Base-by-base conservation (phyloP, 176 grass and related monocot genomes). In the Chrysopogon serrulatus region DNA sequence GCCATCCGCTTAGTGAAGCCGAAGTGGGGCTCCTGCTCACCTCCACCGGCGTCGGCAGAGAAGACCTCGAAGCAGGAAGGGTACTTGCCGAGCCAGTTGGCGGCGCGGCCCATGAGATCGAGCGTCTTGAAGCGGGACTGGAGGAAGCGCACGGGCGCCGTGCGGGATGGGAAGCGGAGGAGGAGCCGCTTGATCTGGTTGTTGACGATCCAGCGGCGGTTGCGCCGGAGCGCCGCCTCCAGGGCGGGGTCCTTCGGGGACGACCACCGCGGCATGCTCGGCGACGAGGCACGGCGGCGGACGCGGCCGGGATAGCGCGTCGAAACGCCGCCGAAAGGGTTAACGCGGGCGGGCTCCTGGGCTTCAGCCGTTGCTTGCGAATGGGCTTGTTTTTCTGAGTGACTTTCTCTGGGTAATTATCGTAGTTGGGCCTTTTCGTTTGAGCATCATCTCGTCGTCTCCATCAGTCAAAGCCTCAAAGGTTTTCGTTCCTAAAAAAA, bases 71-170 rank as follows among this genome's bases (percentile, higher is more conserved):
- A 95, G 89, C 96, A 98, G 83, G 88, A 90, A 1, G 96, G 96
- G 77, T 95, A 98, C 77, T 98, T 98, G 57, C 85, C 65, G 76
- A 98, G 96, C 96, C 96, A 95, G 77, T 95, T 98, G 87, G 92
- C 43, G 85, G 96, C 91, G 71, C 83, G 86, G 76, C 96, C 96
- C 65, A 87, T 88, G 82, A 95, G 92, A 77, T 95, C 91, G 12
- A 98, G 87, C 76, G 93, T 87, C 71, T 91, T 88, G 87, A 93
- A 93, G 71, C 79, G 86, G 26, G 88, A 93, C 77, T 98, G 91
- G 82, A 98, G 89, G 89, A 88, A 91, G 45, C 88, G 76, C 67
- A 98, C 91, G 54, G 93, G 87, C 19, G 86, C 87, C 60, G 88
- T 54, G 73, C 85, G 89, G 44, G 86, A 81, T 16, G 96, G 91